Base-by-base conservation (phyloP, 148 eudicot species). In the Cornus suecica region DNA sequence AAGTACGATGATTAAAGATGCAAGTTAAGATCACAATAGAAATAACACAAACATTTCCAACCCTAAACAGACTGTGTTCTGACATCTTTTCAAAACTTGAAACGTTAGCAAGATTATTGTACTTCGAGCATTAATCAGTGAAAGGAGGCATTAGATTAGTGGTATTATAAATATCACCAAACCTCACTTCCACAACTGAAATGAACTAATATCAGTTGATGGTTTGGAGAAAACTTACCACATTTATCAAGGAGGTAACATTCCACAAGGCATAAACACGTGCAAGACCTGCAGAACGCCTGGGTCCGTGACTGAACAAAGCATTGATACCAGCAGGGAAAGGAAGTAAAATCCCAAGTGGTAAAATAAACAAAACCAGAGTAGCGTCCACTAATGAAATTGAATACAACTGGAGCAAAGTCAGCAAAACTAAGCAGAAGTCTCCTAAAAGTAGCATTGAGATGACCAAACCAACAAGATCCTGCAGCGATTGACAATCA, bases 251-350 rank as follows among this genome's bases (percentile, higher is more conserved):
- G 62, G 97, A 95, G 60, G 91, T 93, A 63, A 95, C 76, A 79
- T 93, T 95, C 99, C 99, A 93, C 81, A 95, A 74, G 71, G 99
- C 99, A 85, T 93, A 95, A 76, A 90, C 78, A 18, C 99, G 98
- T 56, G 99, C 94, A 74, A 95, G 93, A 61, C 99, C 97, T 23
- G 98, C 91, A 76, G 99, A 91, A 65, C 98, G 97, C 78, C 95
- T 90, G 54, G 98, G 98, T 51, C 99, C 98, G 69, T 93, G 98
- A 80, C 99, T 96, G 80, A 93, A 96, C 70, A 96, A 80, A 76
- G 99, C 99, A 86, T 93, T 96, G 74, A 96, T 96, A 75, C 98
- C 99, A 79, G 98, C 95, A 42, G 99, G 99, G 71, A 93, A 96
- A 4, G 99, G 99, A 76, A 96, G 94, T 74, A 96, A 89, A 73